These are phyloP conservation scores for Penicillium malachiteum DNA, from an alignment of 495 filamentous ascomycete species.

Conservation along the genomic window DNA sequence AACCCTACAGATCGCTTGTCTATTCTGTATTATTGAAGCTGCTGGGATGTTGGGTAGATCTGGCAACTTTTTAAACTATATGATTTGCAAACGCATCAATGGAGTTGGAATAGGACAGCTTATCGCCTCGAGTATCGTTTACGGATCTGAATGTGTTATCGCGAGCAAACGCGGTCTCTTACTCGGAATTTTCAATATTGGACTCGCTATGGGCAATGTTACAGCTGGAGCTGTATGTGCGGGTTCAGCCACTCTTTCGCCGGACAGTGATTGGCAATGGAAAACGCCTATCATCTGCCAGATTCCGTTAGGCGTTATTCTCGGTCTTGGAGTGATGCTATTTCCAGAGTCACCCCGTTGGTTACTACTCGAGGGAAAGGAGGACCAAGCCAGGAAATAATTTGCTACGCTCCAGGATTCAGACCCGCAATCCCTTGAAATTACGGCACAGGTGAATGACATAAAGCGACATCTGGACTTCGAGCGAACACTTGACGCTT, in stretches of 20 bases:
- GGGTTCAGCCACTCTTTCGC: constrained; percentile 19
- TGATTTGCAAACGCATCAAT: constrained; percentile 29
- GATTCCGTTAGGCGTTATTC: constrained; percentile 25
- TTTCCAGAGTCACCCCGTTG: constrained; percentile 33
- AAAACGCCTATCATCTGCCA: constrained; percentile 31
- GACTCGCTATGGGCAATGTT: constrained; percentile 25
- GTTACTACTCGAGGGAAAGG: constrained; percentile 19
- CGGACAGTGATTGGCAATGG: constrained; percentile 28
- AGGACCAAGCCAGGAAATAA: constrained; percentile 23
- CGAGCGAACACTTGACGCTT: constrained; percentile 11
- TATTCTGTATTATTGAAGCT: constrained; percentile 1
- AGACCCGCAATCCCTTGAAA: constrained; percentile 14
- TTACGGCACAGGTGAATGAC: constrained; percentile 21
- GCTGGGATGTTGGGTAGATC: constrained; percentile 6
- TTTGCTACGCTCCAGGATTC: constrained; percentile 20
- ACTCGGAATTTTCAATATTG: constrained; percentile 28
- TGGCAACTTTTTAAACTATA: constrained; percentile 25
- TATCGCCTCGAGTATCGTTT: constrained; percentile 18
- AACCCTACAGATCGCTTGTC: constrained; percentile 2
- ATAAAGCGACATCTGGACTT: constrained; percentile 20
- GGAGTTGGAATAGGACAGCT: constrained; percentile 27
- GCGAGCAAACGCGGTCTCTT: constrained; percentile 26
- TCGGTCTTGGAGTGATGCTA: constrained; percentile 26
- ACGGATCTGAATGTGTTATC: constrained; percentile 29
- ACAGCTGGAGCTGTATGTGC: constrained; percentile 26